phyloP scores from a whole-genome alignment of 192 early-diverging fungal species.

The Rhizophagus prolifer region DNA sequence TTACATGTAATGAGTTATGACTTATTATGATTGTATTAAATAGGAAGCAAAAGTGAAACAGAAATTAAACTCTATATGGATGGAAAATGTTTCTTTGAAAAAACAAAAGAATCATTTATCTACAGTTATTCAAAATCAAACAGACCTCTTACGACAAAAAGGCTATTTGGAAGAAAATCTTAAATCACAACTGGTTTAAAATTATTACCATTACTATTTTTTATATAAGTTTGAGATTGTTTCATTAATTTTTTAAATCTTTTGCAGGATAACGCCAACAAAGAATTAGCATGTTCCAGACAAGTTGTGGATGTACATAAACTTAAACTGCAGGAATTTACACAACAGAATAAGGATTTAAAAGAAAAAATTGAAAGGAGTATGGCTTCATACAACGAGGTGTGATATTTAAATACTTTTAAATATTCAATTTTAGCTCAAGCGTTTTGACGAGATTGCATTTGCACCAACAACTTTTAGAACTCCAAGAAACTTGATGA shows the following conservation, averaged over 20 bases:
- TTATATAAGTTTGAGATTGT: background rate
- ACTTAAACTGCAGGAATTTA: conserved; percentile 53
- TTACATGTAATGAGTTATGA: background rate
- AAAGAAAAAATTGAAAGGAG: conserved; percentile 61
- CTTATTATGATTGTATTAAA: background rate
- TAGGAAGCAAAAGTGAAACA: conserved; percentile 19
- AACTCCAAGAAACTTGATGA: background rate
- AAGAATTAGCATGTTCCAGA: conserved; percentile 55
- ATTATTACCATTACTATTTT: background rate
- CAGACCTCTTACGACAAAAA: conserved; percentile 12
- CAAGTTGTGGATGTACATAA: conserved; percentile 49
- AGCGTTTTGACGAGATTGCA: background rate
- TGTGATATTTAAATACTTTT: conserved; percentile 32
- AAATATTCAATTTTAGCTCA: background rate
- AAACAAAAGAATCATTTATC: conserved; percentile 16
- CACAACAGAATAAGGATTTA: conserved; percentile 54
- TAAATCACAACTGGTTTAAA: conserved; percentile 21
- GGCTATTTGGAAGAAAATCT: conserved; percentile 19
- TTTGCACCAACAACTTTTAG: background rate
- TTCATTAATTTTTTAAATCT: background rate
- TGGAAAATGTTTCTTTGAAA: conserved; percentile 25
- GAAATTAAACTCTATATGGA: conserved; percentile 9
- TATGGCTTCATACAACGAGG: conserved; percentile 59
- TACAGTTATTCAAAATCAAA: conserved; percentile 7
- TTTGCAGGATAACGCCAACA: conserved; percentile 54